Percentiles rank a stretch among this genome's conserved stretches.
phyloP scores from a whole-genome alignment of 106 monocot genomes.

The Dioscorea zingiberensis region DNA sequence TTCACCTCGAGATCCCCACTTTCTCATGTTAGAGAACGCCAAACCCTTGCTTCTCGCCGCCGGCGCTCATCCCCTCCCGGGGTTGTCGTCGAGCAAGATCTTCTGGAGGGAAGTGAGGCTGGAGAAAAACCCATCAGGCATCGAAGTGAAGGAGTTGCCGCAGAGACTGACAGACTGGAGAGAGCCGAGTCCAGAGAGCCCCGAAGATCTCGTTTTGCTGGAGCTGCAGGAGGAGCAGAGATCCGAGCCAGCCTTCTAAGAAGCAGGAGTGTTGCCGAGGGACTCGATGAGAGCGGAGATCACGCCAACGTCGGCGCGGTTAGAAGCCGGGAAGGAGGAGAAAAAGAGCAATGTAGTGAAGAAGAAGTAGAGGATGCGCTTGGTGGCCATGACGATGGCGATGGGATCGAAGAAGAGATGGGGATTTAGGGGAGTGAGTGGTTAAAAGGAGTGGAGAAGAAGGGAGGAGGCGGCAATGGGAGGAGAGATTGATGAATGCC shows the following conservation, averaged over 20 bases:
- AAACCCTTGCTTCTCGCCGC: too few species aligned
- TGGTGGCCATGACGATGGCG: neutral
- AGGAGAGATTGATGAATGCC: too few species aligned
- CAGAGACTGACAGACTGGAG: constrained; percentile 39
- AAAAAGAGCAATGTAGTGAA: constrained; percentile 1
- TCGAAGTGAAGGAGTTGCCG: constrained; percentile 46
- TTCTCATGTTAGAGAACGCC: too few species aligned
- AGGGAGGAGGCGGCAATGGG: too few species aligned
- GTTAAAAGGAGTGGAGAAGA: too few species aligned
- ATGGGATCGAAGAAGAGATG: neutral
- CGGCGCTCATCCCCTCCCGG: too few species aligned
- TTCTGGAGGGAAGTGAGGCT: constrained; percentile 42
- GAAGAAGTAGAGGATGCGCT: neutral
- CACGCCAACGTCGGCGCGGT: constrained; percentile 21
- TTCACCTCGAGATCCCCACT: too few species aligned
- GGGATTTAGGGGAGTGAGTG: too few species aligned
- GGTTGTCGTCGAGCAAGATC: constrained; percentile 62
- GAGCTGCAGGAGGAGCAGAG: constrained; percentile 39
- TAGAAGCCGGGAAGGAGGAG: constrained; percentile 3
- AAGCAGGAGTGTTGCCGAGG: constrained; percentile 20
- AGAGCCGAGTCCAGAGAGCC: constrained; percentile 15
- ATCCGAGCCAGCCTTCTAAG: constrained; percentile 23
- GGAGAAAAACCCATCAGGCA: constrained; percentile 52
- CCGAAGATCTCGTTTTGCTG: constrained; percentile 49
- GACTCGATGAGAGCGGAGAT: constrained; percentile 29